These are phyloP conservation scores for Leccinum angustisporum DNA, from an alignment of 1,284 basidiomycete species.

Conservation along the genomic window DNA sequence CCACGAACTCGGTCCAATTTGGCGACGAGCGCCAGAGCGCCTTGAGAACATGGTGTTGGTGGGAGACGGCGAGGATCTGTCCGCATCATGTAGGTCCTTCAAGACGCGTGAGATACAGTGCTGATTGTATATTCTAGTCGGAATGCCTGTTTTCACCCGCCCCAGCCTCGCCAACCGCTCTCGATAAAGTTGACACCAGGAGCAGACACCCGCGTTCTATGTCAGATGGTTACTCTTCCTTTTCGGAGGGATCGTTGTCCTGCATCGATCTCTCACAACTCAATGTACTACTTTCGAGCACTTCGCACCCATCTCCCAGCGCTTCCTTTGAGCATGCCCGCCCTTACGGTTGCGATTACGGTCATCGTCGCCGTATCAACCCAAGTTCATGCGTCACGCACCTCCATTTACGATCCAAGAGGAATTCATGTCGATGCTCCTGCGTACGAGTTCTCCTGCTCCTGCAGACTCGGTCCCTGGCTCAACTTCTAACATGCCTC, in stretches of 20 bases:
- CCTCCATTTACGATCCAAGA: slow-evolving; percentile 75
- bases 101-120: background rate
- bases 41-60: slow-evolving; percentile 39
- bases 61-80: slow-evolving; percentile 63
- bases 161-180: slow-evolving; percentile 54
- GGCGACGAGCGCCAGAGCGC: slow-evolving; percentile 47
- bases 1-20: slow-evolving; percentile 54
- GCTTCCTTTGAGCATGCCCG: slow-evolving; percentile 39
- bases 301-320: slow-evolving; percentile 37
- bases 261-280: slow-evolving; percentile 71
- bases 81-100: slow-evolving; percentile 48
- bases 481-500: slow-evolving; percentile 16
- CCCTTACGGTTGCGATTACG: slow-evolving; percentile 60
- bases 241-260: slow-evolving; percentile 69
- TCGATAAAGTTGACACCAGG: slow-evolving; percentile 58
- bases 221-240: slow-evolving; percentile 60
- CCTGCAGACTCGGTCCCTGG: background rate
- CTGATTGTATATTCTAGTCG: slow-evolving; percentile 36
- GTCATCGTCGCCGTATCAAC: slow-evolving; percentile 69
- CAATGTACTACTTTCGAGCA: slow-evolving; percentile 52
- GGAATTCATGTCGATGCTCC: slow-evolving; percentile 50
- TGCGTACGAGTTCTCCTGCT: slow-evolving; percentile 28
- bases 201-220: slow-evolving; percentile 61
- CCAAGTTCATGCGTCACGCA: slow-evolving; percentile 57
- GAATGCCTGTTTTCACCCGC: slow-evolving; percentile 56